A percentile compares a stretch with the other conserved stretches of the same genome.
Conservation (phyloP, 2,329 filamentous ascomycete species). For the Zymoseptoria pseudotritici region DNA sequence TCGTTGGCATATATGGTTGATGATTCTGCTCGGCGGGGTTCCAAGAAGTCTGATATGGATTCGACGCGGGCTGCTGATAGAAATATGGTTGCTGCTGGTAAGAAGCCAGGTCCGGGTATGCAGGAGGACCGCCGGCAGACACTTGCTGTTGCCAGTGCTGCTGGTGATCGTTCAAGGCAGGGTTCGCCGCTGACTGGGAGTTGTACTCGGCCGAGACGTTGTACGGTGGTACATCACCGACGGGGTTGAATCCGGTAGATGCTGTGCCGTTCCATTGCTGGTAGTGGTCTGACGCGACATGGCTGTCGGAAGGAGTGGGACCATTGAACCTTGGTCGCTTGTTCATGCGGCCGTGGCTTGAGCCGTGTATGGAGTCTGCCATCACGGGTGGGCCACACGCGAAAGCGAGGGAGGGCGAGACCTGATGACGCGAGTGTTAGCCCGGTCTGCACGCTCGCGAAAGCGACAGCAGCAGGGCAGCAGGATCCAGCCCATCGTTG, state of each 20-base stretch:
- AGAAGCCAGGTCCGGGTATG: slow-evolving; percentile 20
- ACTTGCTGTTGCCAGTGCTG: neutral
- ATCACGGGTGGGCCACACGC: neutral
- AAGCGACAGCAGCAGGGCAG: neutral
- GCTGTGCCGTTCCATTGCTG: neutral
- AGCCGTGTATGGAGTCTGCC: neutral
- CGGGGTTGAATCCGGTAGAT: neutral
- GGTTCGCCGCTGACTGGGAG: neutral
- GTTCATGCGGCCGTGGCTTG: neutral
- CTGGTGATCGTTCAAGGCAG: neutral
- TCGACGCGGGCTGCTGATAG: slow-evolving; percentile 18
- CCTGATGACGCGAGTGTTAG: neutral
- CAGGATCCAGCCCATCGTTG: neutral
- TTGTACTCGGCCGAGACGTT: neutral
- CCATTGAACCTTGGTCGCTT: neutral
- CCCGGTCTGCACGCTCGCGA: neutral
- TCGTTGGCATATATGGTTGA: neutral
- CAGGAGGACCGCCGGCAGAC: slow-evolving; percentile 5
- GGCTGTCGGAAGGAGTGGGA: neutral
- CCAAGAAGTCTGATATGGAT: slow-evolving; percentile 22
- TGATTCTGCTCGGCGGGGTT: slow-evolving; percentile 8
- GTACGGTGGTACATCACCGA: neutral
- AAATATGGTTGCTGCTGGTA: slow-evolving; percentile 26
- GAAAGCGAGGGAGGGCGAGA: neutral
- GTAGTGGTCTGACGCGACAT: neutral